Conservation (phyloP, 2,329 filamentous ascomycete genomes). For the Colletotrichum cuscutae region DNA sequence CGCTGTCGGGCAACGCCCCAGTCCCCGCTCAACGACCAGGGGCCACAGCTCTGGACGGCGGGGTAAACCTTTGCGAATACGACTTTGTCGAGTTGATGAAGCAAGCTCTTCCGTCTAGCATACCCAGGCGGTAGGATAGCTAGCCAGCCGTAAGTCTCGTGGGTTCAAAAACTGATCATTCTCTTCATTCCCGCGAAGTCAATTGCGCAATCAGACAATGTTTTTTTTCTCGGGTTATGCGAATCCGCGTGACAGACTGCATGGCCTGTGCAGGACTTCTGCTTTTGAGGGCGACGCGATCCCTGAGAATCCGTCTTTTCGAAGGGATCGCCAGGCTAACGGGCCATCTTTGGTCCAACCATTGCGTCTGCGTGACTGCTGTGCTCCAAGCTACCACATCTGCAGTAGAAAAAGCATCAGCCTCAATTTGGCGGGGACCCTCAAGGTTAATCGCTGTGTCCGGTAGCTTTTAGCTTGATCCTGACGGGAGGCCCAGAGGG, state of each 20-base stretch:
- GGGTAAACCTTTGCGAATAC: neutral
- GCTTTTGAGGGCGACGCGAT: slow-evolving; percentile 3
- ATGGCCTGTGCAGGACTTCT: neutral
- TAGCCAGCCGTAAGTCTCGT: neutral
- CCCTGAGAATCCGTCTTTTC: neutral
- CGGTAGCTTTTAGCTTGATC: neutral
- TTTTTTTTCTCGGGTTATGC: neutral
- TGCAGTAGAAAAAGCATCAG: slow-evolving; percentile 2
- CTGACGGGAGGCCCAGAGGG: slow-evolving; percentile 11
- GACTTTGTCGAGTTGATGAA: neutral
- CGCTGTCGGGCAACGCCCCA: neutral
- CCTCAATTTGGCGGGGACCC: slow-evolving; percentile 17
- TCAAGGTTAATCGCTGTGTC: neutral
- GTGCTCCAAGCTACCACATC: slow-evolving; percentile 7
- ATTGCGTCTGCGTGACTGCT: neutral
- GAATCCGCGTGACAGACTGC: neutral
- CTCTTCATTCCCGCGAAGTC: neutral
- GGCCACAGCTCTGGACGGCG: neutral
- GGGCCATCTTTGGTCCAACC: neutral
- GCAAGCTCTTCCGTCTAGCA: neutral
- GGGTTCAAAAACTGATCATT: neutral
- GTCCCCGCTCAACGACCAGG: neutral
- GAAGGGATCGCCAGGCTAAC: slow-evolving; percentile 16
- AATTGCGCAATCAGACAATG: neutral
- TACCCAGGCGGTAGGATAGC: neutral